Percentiles rank a stretch among this genome's conserved stretches.
Conservation (phyloP, 2,329 filamentous ascomycete species). For the Pyricularia sp. region DNA sequence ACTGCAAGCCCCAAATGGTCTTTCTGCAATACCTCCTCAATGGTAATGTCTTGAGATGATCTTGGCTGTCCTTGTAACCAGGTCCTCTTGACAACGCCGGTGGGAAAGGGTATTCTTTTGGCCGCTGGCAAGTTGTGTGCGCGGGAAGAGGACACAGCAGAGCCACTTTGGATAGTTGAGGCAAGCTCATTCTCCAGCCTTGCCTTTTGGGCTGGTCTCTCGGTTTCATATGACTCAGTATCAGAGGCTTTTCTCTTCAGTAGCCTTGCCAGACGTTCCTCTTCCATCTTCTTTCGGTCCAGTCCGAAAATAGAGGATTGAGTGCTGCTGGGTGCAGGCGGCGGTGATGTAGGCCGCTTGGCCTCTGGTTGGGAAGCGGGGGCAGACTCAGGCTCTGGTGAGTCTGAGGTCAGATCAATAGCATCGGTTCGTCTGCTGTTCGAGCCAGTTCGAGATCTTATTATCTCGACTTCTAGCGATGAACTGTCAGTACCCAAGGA, state of each 20-base stretch:
- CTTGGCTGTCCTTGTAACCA: constrained; percentile 58
- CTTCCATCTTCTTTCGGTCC: constrained; percentile 77
- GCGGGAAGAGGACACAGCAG: not conserved
- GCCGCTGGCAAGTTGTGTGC: not conserved
- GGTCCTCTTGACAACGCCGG: constrained; percentile 71
- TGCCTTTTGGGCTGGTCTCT: constrained; percentile 6
- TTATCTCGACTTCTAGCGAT: not conserved
- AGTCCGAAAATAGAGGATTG: constrained; percentile 40
- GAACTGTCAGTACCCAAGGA: constrained; percentile 31
- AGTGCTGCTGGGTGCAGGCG: constrained; percentile 4
- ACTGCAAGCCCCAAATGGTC: constrained; percentile 65
- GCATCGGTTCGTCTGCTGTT: not conserved
- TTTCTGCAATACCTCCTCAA: constrained; percentile 78
- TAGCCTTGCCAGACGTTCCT: constrained; percentile 65
- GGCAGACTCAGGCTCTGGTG: not conserved
- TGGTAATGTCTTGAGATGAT: constrained; percentile 64
- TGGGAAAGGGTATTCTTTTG: constrained; percentile 29
- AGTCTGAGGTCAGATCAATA: constrained; percentile 14
- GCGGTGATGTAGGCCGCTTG: not conserved
- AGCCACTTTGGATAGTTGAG: not conserved
- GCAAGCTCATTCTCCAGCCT: not conserved
- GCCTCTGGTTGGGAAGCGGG: not conserved
- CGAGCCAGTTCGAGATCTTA: not conserved
- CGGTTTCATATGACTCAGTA: not conserved
- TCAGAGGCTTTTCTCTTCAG: constrained; percentile 38